phyloP scores from a whole-genome alignment of 2,329 filamentous ascomycete genomes.

The Coniosporium tulheliwenetii region DNA sequence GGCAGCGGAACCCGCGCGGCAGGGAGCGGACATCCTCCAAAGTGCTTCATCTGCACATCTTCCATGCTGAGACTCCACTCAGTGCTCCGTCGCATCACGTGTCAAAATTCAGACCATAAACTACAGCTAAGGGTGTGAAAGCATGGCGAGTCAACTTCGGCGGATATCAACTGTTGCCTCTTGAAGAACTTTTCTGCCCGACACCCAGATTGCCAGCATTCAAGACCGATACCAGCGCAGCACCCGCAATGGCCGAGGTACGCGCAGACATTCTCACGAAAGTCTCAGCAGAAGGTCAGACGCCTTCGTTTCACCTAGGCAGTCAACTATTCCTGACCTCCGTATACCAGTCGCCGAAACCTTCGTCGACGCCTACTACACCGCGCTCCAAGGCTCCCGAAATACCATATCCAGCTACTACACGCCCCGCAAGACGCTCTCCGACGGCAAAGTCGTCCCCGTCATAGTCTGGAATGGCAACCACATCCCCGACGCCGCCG shows the following conservation, averaged over 20 bases:
- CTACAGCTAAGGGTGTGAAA: no score
- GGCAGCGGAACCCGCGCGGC: no score
- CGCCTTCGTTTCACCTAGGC: not conserved
- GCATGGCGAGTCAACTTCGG: no score
- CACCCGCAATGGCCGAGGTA: not conserved
- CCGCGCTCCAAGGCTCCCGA: constrained; percentile 47
- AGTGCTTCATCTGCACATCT: no score
- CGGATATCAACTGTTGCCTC: no score
- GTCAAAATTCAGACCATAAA: no score
- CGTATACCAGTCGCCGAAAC: constrained; percentile 44
- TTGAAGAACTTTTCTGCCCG: no score
- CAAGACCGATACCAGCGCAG: not conserved
- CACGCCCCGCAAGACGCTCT: constrained; percentile 39
- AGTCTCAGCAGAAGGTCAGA: constrained; percentile 1
- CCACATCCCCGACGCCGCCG: constrained; percentile 42
- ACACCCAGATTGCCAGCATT: not conserved
- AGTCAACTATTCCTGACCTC: not conserved
- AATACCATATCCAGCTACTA: constrained; percentile 54
- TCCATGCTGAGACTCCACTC: no score
- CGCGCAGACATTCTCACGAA: constrained; percentile 1
- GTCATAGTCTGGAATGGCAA: constrained; percentile 73
- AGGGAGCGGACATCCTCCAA: no score
- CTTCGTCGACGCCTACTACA: constrained; percentile 64
- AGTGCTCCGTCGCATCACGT: no score
- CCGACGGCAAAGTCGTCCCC: constrained; percentile 36